These are phyloP conservation scores for bread wheat (Triticum aestivum) DNA, from an alignment of 176 grass and related monocot species.

Conservation along the genomic window DNA sequence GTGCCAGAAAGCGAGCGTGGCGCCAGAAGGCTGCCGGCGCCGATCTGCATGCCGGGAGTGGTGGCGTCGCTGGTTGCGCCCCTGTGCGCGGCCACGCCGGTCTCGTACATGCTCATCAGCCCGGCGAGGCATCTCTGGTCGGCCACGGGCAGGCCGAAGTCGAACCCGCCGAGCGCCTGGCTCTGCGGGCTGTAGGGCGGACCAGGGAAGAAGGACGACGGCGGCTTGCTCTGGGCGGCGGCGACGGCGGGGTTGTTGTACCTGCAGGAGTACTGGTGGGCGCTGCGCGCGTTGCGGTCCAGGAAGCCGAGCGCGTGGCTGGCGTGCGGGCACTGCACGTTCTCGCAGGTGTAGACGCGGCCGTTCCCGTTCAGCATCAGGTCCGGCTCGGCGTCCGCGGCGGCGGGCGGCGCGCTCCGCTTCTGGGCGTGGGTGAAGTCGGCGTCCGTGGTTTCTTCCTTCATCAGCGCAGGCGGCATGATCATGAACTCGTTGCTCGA, in stretches of 20 bases:
- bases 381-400: constrained; percentile 20
- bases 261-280: constrained; percentile 58
- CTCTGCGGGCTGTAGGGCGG: constrained; percentile 1
- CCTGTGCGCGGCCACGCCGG: constrained; percentile 29
- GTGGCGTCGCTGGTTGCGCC: constrained; percentile 14
- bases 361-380: constrained; percentile 28
- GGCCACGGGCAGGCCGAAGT: constrained; percentile 48
- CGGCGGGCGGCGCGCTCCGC: constrained; percentile 21
- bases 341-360: constrained; percentile 62
- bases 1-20: constrained; percentile 18
- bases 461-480: constrained; percentile 40
- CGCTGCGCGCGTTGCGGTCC: constrained; percentile 50
- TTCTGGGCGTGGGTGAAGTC: constrained; percentile 56
- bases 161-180: constrained; percentile 22
- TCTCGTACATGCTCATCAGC: constrained; percentile 75
- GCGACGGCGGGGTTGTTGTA: constrained; percentile 23
- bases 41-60: background rate
- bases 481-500: constrained; percentile 17
- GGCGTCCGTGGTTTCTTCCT: constrained; percentile 46
- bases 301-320: constrained; percentile 58
- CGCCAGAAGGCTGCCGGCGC: background rate
- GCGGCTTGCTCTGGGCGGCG: constrained; percentile 39
- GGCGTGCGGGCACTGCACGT: constrained; percentile 47
- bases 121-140: constrained; percentile 61
- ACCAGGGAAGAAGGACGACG: constrained; percentile 37